Base-by-base conservation (phyloP, 164 flowering plant species). In the Piper longum region DNA sequence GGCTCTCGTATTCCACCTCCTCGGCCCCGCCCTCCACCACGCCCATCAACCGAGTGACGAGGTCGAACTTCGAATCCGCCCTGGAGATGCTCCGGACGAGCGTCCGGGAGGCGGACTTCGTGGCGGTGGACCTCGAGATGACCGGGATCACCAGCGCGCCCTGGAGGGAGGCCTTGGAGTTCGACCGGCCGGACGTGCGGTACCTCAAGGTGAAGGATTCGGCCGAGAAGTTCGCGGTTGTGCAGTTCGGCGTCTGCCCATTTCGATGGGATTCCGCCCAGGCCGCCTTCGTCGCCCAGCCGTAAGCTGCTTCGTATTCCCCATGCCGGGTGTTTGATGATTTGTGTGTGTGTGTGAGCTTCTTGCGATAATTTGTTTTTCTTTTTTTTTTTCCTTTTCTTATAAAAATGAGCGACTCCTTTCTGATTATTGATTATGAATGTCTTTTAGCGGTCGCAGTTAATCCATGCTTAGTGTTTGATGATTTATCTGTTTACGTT, bases 221-320 rank as follows among this genome's bases (percentile, higher is more conserved):
- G 7, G 96, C 89, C n/a, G 89, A 86, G 79, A 90, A 88, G 60
- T 93, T 90, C 71, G 97, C 99, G 48, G 95, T 87, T 54, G 71
- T 93, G 69, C 99, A 93, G 75, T 84, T 93, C 68, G 99, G 99
- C 3, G 91, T 93, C 11, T 90, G 96, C 63, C 96, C 99, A 12
- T 90, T 90, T 62, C 83, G 91, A 0, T 93, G 92, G 95, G 99
- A 93, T 59, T 13, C 74, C 0, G 62, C 59, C 39, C 78, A 67
- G 54, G 71, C 73, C 19, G 76, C 82, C 13, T 85, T 93, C 62
- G 51, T 87, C 8, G 86, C 99, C 66, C 79, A 88, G 56, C 99
- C 97, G 96, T 92, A 51, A 80, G 86, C 80, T 56, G 4, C 44
- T 2, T 12, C 6, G 36, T 26, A 26, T 26, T 26, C 36, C 45